Evolutionary conservation across 352 stramenopile genomes (phyloP).

Genomic region (Phytopythium boreale): DNA sequence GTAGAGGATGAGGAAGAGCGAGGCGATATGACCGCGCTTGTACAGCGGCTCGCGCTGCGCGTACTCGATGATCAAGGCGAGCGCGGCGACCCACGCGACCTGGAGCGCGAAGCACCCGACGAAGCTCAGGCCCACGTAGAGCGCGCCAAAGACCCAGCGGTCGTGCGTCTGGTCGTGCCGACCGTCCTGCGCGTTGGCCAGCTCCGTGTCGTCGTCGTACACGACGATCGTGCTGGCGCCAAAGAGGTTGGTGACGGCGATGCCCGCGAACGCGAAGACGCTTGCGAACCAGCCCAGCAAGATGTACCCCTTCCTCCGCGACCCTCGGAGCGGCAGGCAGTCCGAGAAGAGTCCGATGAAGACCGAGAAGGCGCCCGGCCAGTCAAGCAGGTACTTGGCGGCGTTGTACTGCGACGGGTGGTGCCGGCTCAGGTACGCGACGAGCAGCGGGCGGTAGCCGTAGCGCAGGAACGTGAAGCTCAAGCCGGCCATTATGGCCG

Average conservation of each 20-base stretch:
- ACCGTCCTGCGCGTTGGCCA: conserved; percentile 5
- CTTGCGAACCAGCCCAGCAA: conserved; percentile 58
- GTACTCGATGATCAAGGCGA: conserved; percentile 46
- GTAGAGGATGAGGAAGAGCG: conserved; percentile 37
- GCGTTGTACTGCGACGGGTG: conserved; percentile 32
- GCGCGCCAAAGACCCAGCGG: conserved; percentile 12
- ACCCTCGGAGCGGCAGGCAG: conserved; percentile 71
- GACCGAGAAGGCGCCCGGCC: conserved; percentile 71
- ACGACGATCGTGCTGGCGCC: conserved; percentile 13
- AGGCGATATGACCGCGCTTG: conserved; percentile 43
- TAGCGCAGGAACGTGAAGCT: conserved; percentile 26
- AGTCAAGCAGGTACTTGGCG: conserved; percentile 43
- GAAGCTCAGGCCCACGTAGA: conserved; percentile 35
- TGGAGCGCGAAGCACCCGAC: conserved; percentile 30
- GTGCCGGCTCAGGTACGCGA: conserved; percentile 33
- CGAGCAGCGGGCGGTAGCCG: conserved; percentile 41
- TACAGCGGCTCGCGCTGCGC: conserved; percentile 49
- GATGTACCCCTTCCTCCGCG: conserved; percentile 87
- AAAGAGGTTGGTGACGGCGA: conserved; percentile 15
- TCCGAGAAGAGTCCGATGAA: conserved; percentile 87
- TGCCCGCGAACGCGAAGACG: conserved; percentile 18
- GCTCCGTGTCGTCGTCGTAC: conserved; percentile 11
- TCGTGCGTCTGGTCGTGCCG: not conserved
- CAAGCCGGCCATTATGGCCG: conserved; percentile 26
- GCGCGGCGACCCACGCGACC: conserved; percentile 35